Conservation (phyloP, 208 protist species). For the Entamoeba dispar region DNA sequence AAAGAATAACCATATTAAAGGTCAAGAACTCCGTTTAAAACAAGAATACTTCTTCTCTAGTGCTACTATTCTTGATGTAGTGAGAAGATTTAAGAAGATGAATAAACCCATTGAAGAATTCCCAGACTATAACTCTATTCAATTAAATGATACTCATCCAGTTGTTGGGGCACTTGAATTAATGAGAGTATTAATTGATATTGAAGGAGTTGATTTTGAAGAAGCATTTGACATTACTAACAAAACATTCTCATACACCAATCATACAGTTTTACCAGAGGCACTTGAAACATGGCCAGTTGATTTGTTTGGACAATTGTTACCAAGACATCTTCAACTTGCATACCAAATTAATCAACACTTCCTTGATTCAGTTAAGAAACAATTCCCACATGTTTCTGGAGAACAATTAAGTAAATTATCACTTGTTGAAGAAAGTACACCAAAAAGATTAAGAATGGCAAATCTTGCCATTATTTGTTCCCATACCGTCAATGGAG, state of each 20-base stretch:
- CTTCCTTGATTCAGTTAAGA: constrained; percentile 34
- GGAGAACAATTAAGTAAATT: background rate
- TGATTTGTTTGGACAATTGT: constrained; percentile 36
- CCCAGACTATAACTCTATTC: constrained; percentile 37
- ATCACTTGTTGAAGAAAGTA: constrained; percentile 46
- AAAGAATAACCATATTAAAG: constrained; percentile 46
- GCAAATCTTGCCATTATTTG: constrained; percentile 49
- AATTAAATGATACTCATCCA: constrained; percentile 67
- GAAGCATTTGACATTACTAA: constrained; percentile 44
- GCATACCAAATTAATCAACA: constrained; percentile 56
- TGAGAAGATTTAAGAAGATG: constrained; percentile 34
- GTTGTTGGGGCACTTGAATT: constrained; percentile 52
- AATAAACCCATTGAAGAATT: constrained; percentile 11
- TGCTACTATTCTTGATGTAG: constrained; percentile 54
- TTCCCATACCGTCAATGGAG: constrained; percentile 53
- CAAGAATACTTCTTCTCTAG: constrained; percentile 53
- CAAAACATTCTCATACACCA: constrained; percentile 51
- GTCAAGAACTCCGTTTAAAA: constrained; percentile 55
- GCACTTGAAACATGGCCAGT: constrained; percentile 58
- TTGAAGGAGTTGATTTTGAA: constrained; percentile 40
- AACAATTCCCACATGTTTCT: background rate
- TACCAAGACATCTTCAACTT: constrained; percentile 56
- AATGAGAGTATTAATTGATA: constrained; percentile 41
- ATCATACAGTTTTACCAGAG: constrained; percentile 61
- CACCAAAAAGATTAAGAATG: constrained; percentile 25